phyloP scores from a whole-genome alignment of 306 rosid species.

The Quercus berberidifolia region DNA sequence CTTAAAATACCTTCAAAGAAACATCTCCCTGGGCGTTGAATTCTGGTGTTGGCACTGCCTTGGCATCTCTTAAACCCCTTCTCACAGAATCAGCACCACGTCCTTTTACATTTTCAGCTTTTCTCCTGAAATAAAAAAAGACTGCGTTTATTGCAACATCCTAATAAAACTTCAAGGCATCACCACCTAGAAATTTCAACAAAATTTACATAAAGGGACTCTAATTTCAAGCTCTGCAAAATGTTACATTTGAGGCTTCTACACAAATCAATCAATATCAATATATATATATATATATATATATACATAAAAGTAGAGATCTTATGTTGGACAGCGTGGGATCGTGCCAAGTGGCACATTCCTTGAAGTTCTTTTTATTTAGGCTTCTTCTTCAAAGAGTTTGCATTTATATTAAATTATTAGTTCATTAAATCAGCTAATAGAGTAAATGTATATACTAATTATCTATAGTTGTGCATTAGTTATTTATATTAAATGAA shows the following conservation, averaged over 20 bases:
- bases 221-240: neutral
- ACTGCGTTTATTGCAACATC: neutral
- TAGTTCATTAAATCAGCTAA: too few relatives aligned
- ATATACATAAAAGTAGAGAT: too few relatives aligned
- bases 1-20: slow-evolving; percentile 42
- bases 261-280: neutral
- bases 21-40: slow-evolving; percentile 36
- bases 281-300: too few relatives aligned
- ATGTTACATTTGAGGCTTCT: neutral
- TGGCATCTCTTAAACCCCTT: slow-evolving; percentile 47
- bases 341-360: too few relatives aligned
- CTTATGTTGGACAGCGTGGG: fast-evolving
- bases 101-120: slow-evolving; percentile 43
- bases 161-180: neutral
- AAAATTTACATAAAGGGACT: too few relatives aligned
- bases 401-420: too few relatives aligned
- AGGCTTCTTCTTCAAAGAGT: too few relatives aligned
- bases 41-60: slow-evolving; percentile 48
- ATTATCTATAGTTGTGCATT: too few relatives aligned
- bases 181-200: neutral
- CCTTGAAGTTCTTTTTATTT: too few relatives aligned
- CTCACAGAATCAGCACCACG: slow-evolving; percentile 56
- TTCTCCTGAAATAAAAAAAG: slow-evolving; percentile 45
- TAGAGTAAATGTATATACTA: too few relatives aligned
- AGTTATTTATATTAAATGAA: too few relatives aligned